Evolutionary conservation across 2,329 filamentous ascomycete genomes (phyloP), one percentile per base, ranked within the genome.

Genomic region (Sphaerostilbella broomeana): DNA sequence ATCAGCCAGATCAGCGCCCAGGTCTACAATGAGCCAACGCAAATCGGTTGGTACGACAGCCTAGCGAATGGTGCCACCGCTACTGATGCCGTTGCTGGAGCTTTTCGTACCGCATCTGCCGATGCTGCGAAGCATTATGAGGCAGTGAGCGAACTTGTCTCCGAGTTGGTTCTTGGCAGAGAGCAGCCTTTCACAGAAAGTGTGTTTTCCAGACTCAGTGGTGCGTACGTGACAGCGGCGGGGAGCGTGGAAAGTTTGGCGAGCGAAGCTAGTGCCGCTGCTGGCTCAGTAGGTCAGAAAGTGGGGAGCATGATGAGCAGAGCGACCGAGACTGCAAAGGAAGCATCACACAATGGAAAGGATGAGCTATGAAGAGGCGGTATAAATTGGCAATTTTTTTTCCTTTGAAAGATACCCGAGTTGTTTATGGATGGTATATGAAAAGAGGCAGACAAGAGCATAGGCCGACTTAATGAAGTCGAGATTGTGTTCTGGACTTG

Each of bases 101-200:
- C 53, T 26, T 75, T 75, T 15, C 72, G 75, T 9, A 77, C 80
- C 29, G 81, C 77, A 5, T 79, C 79, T 2, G 72, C 72, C 15
- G 71, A 71, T 27, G 76, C 76, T 1, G 67, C 68, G 5, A 69
- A 73, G 33, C 81, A 86, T 51, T 89, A 86, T 49, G 73, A 75
- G 5, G 77, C 77, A 18, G 73, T 94, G 5, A 79, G 81, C 55
- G 76, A 74, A 10, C 72, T 92, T 2, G 72, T 94, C 11, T 84
- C 82, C 2, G 86, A 94, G 59, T 68, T 94, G 1, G 69, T 94
- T 11, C 64, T 73, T 27, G 87, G 84, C 38, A 86, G 82, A 58
- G 86, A 94, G 56, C 81, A 85, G 1, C 78, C 80, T 11, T 94
- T 87, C 52, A 88, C 82, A 0, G 84, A 94, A 54, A 88, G 84